phyloP scores from a whole-genome alignment of 176 grass and related monocot species.

The Triticum timopheevii region DNA sequence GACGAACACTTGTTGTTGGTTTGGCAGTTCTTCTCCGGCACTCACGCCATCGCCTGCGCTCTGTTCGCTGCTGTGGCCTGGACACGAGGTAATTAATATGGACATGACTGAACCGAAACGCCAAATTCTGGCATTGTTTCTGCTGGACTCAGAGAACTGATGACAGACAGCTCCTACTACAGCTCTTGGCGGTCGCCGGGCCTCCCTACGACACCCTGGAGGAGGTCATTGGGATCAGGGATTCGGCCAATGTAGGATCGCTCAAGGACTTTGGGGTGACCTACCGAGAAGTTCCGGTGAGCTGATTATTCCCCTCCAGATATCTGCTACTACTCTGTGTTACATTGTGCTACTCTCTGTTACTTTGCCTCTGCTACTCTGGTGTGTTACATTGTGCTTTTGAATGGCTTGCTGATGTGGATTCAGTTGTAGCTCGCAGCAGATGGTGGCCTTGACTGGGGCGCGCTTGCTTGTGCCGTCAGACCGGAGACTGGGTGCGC shows the following conservation, averaged over 20 bases:
- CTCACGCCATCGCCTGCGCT: slow-evolving; percentile 86
- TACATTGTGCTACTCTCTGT: background rate
- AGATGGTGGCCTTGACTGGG: slow-evolving; percentile 81
- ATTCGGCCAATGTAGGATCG: slow-evolving; percentile 62
- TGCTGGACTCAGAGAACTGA: background rate
- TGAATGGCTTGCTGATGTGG: background rate
- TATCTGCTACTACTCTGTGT: no score
- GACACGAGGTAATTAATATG: slow-evolving; percentile 53
- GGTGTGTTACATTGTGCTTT: background rate
- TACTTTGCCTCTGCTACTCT: background rate
- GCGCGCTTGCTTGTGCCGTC: slow-evolving; percentile 55
- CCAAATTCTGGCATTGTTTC: no score
- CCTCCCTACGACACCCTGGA: slow-evolving; percentile 87
- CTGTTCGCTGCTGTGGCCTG: slow-evolving; percentile 85
- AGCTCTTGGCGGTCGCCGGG: slow-evolving; percentile 80
- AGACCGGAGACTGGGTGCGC: slow-evolving; percentile 68
- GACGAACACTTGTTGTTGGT: no score
- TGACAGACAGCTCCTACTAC: background rate
- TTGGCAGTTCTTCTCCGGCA: slow-evolving; percentile 86
- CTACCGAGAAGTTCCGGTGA: slow-evolving; percentile 77
- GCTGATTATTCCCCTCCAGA: background rate
- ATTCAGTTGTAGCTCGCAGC: slow-evolving; percentile 64
- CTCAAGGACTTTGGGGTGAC: slow-evolving; percentile 84
- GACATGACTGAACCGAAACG: background rate
- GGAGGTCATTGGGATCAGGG: slow-evolving; percentile 95